Percentiles rank a stretch among this genome's conserved stretches.
Evolutionary conservation across 148 eudicot species (phyloP).

Genomic region (Spergularia bocconei): DNA sequence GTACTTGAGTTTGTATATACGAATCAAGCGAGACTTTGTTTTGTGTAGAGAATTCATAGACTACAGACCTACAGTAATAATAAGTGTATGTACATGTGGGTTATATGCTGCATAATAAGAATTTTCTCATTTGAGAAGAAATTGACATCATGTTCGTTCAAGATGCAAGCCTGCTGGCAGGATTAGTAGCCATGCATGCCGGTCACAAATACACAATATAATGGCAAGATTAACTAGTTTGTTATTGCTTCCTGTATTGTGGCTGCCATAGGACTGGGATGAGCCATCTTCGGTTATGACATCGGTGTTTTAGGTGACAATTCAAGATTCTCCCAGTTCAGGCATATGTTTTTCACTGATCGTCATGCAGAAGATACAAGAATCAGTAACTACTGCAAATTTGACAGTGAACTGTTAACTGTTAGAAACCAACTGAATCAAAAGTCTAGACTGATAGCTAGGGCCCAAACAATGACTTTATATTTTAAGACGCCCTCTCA

Average conservation of each 20-base stretch:
- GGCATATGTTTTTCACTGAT: too few species aligned
- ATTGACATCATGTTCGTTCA: too few species aligned
- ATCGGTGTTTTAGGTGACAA: conserved; percentile 43
- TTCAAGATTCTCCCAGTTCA: not conserved
- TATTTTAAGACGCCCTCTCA: too few species aligned
- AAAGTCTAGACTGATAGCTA: too few species aligned
- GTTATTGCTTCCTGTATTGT: conserved; percentile 32
- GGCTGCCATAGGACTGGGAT: conserved; percentile 36
- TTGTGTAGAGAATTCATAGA: not conserved
- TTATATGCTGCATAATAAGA: too few species aligned
- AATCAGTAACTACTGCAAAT: conserved; percentile 50
- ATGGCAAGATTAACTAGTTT: conserved; percentile 19
- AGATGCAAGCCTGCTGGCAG: conserved; percentile 15
- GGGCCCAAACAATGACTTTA: too few species aligned
- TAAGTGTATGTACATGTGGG: too few species aligned
- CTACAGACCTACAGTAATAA: too few species aligned
- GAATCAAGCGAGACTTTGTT: not conserved
- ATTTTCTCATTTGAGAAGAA: too few species aligned
- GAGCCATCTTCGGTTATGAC: conserved; percentile 45
- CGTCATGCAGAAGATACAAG: conserved; percentile 23
- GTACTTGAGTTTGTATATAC: not conserved
- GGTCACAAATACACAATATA: conserved; percentile 3
- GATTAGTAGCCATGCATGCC: conserved; percentile 5
- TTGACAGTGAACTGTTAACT: conserved; percentile 37
- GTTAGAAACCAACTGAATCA: too few species aligned